Evolutionary conservation across 2,329 filamentous ascomycete species (phyloP), one percentile per base, ranked within the genome.

Genomic region (Seiridium cupressi): DNA sequence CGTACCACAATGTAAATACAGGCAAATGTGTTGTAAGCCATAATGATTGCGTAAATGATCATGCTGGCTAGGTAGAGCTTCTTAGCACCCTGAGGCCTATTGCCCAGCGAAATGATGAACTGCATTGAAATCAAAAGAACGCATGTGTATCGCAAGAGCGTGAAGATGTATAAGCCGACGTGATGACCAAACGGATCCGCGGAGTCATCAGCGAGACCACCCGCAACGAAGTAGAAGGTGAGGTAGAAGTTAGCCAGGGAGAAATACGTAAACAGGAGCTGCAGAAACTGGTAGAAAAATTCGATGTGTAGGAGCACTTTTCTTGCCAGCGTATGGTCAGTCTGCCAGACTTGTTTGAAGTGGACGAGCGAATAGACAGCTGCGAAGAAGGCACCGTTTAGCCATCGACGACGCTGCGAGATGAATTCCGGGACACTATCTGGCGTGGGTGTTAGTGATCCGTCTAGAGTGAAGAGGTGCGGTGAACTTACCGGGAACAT

Each of bases 231-330:
- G 84, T 93, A 99, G 79, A 99, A 99, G 60, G 93, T 96, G 57
- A 99, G 88, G 75, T 98, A 99, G 82, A 98, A 99, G 81, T 99
- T 99, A 75, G 94, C 93, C 46, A 99, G 87, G 9, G 94, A 97
- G 80, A 99, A 98, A 80, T 92, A 99, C 51, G 95, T 99, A 79
- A 99, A 99, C 62, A 96, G 76, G 11, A 99, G 86, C 71, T 93
- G 91, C 67, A 98, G 84, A 73, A 96, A 89, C 74, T 99, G 95
- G 76, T 99, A 99, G 66, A 97, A 75, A 72, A 97, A 97, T 74
- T 99, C 95, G 68, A 98, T 87, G 75, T 97, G 93, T 57, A 99
- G 85, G 40, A 99, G 84, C 32, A 96, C 83, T 77, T 99, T 99
- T 66, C 95, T 90, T 44, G 88, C 84, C 31, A 98, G 70, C 1